These are phyloP conservation scores for Kernera saxatilis DNA, from an alignment of 345 rosid genomes.

Conservation along the genomic window DNA sequence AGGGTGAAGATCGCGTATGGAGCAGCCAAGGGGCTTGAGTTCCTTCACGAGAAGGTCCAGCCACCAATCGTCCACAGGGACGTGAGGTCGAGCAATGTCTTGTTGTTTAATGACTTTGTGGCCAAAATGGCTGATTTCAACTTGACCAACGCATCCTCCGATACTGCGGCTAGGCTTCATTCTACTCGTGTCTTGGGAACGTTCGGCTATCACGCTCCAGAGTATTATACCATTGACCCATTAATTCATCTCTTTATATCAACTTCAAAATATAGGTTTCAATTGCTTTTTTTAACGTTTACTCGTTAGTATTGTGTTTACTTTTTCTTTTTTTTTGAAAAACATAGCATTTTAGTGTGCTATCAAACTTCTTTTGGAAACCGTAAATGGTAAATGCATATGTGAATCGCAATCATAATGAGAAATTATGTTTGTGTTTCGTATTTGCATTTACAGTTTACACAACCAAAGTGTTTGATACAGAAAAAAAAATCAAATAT, in stretches of 20 bases:
- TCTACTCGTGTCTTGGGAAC: conserved; percentile 97
- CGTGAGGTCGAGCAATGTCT: conserved; percentile 92
- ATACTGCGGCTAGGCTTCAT: conserved; percentile 86
- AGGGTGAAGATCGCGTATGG: conserved; percentile 88
- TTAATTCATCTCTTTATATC: neutral
- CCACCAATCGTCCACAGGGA: conserved; percentile 92
- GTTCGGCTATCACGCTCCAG: conserved; percentile 99
- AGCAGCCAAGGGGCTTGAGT: conserved; percentile 92
- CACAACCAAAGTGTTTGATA: neutral
- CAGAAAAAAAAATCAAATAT: neutral
- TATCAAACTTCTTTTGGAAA: neutral
- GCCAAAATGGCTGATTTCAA: conserved; percentile 94
- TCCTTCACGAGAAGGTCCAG: conserved; percentile 87
- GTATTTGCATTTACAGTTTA: neutral
- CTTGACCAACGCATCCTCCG: conserved; percentile 81
- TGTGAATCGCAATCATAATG: neutral
- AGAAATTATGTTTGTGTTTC: neutral
- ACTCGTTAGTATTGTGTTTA: too few species aligned
- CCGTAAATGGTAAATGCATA: neutral
- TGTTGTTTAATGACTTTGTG: conserved; percentile 69
- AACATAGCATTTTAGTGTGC: neutral
- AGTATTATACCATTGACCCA: conserved; percentile 35
- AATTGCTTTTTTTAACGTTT: too few species aligned
- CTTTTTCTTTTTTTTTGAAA: too few species aligned
- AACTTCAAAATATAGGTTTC: neutral